phyloP scores from a whole-genome alignment of 495 filamentous ascomycete species.

The Friedmanniomyces simplex region DNA sequence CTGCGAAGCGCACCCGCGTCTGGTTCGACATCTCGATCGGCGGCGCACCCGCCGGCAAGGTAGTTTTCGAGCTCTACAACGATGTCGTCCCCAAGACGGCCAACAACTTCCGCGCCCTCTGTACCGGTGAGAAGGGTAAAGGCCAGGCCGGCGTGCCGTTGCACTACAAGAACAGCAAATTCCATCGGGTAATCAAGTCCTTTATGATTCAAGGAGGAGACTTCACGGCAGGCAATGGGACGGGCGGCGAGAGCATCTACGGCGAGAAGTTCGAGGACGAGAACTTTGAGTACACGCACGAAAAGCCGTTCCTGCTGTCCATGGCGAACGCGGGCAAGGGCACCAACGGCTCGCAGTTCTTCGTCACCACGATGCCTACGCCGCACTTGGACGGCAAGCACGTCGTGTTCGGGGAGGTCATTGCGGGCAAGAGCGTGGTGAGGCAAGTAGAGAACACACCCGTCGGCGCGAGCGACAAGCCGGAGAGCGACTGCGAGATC shows the following conservation, averaged over 20 bases:
- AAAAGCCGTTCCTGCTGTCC: slow-evolving; percentile 84
- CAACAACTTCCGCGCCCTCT: slow-evolving; percentile 91
- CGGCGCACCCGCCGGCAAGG: slow-evolving; percentile 8
- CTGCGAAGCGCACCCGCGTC: slow-evolving; percentile 16
- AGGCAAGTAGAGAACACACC: slow-evolving; percentile 79
- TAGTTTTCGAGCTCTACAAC: slow-evolving; percentile 24
- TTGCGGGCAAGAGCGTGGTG: slow-evolving; percentile 82
- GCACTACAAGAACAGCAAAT: slow-evolving; percentile 78
- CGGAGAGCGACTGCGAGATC: slow-evolving; percentile 59
- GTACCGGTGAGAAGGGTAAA: slow-evolving; percentile 80
- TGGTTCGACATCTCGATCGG: slow-evolving; percentile 24
- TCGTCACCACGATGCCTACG: slow-evolving; percentile 86
- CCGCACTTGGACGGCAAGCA: slow-evolving; percentile 95
- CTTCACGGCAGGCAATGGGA: slow-evolving; percentile 86
- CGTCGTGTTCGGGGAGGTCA: slow-evolving; percentile 94
- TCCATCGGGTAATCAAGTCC: slow-evolving; percentile 94
- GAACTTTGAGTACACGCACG: slow-evolving; percentile 89
- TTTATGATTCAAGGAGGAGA: slow-evolving; percentile 99
- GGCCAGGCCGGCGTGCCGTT: slow-evolving; percentile 78
- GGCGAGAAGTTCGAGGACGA: slow-evolving; percentile 97
- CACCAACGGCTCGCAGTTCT: slow-evolving; percentile 99
- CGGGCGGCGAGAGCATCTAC: slow-evolving; percentile 95
- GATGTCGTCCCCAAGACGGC: slow-evolving; percentile 82
- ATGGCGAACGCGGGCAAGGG: slow-evolving; percentile 98
- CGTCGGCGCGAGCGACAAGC: slow-evolving; percentile 73